Conservation (phyloP, 129 eudicot species). For the Tagetes erecta region DNA sequence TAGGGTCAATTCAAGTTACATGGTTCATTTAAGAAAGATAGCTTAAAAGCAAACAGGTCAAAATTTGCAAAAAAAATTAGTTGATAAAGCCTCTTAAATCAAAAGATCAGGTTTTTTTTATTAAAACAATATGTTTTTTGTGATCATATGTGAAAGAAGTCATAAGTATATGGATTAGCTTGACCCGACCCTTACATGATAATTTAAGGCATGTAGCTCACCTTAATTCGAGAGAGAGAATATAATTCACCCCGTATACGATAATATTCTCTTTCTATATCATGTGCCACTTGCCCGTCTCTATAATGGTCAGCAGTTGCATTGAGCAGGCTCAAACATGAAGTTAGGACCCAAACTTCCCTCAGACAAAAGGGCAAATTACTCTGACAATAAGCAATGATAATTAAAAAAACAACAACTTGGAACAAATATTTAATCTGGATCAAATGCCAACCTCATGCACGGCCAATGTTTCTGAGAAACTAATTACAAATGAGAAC, state of each 20-base stretch:
- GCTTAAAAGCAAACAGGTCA: background rate
- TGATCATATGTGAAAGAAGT: background rate
- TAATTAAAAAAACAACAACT: constrained; percentile 13
- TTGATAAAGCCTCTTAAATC: background rate
- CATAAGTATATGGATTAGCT: background rate
- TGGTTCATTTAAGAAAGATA: background rate
- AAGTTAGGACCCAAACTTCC: constrained; percentile 89
- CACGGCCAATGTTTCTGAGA: constrained; percentile 70
- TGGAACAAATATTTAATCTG: background rate
- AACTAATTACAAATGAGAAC: constrained; percentile 71
- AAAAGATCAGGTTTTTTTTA: background rate
- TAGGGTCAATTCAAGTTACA: background rate
- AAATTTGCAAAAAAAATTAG: background rate
- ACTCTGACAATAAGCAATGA: constrained; percentile 46
- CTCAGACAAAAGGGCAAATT: constrained; percentile 79
- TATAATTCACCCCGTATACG: constrained; percentile 85
- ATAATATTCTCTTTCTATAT: constrained; percentile 82
- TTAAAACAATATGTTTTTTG: background rate
- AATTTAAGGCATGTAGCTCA: constrained; percentile 21
- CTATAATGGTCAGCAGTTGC: constrained; percentile 66
- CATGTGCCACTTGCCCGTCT: constrained; percentile 68
- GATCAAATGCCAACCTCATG: constrained; percentile 64
- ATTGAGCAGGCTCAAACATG: constrained; percentile 73
- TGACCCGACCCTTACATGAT: background rate
- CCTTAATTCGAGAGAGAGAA: constrained; percentile 85